Conservation (phyloP, 1,139 yeast species). For the Sugiyamaella japonica region DNA sequence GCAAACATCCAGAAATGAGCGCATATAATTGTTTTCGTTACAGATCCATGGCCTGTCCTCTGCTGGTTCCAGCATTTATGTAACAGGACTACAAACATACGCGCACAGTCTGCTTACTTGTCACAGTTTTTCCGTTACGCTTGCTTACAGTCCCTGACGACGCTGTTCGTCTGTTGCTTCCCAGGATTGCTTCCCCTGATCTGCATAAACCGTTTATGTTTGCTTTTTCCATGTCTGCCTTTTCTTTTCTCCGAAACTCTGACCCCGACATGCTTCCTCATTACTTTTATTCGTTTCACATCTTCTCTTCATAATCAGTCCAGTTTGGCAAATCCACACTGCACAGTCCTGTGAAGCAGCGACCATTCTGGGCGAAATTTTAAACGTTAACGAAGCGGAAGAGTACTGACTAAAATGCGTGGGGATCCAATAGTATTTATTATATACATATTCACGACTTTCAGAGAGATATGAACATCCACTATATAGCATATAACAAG, state of each 20-base stretch:
- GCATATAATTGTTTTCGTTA: not conserved
- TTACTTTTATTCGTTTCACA: slow-evolving; percentile 8
- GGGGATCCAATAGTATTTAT: no score
- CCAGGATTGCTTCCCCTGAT: not conserved
- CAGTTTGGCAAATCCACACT: not conserved
- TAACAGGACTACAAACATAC: no score
- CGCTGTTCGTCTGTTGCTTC: not conserved
- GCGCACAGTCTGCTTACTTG: no score
- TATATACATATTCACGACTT: no score
- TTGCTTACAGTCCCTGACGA: not conserved
- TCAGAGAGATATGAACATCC: no score
- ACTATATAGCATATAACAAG: no score
- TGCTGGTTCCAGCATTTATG: no score
- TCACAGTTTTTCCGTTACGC: not conserved
- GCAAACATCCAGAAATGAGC: not conserved
- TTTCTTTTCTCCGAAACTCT: not conserved
- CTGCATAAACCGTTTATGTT: slow-evolving; percentile 3
- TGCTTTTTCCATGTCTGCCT: not conserved
- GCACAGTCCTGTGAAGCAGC: not conserved
- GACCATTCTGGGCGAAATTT: not conserved
- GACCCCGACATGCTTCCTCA: no score
- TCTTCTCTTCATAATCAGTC: not conserved
- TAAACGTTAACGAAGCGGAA: not conserved
- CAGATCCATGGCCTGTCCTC: not conserved
- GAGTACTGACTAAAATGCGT: not conserved